Conservation (phyloP, 352 stramenopile genomes). For the Globisporangium cylindrosporum region DNA sequence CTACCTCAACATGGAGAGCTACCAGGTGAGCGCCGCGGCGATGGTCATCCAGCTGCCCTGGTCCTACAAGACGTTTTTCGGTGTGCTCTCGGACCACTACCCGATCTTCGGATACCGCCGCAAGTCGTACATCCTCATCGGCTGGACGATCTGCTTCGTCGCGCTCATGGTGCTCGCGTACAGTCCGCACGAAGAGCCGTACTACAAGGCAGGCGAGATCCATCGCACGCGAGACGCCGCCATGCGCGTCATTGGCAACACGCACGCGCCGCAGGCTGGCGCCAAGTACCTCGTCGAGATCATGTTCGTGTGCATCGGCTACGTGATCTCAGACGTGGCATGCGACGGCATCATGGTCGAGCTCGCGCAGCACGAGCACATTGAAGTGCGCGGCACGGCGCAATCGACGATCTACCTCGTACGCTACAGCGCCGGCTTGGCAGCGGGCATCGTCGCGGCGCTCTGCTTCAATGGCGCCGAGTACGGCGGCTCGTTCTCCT, state of each 20-base stretch:
- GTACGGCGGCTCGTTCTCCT: constrained; percentile 63
- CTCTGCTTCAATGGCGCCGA: constrained; percentile 60
- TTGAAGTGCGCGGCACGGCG: constrained; percentile 51
- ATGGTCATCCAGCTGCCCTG: constrained; percentile 64
- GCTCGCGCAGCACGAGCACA: constrained; percentile 63
- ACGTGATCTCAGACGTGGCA: constrained; percentile 67
- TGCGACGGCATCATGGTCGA: constrained; percentile 72
- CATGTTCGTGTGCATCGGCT: constrained; percentile 54
- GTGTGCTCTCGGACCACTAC: constrained; percentile 59
- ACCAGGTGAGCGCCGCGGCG: constrained; percentile 49
- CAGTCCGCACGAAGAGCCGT: constrained; percentile 44
- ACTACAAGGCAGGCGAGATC: constrained; percentile 54
- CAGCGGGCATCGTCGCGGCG: constrained; percentile 41
- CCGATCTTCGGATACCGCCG: constrained; percentile 61
- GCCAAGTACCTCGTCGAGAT: constrained; percentile 59
- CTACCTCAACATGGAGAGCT: constrained; percentile 77
- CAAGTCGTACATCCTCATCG: constrained; percentile 74
- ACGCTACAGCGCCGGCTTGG: constrained; percentile 46
- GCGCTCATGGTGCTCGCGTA: constrained; percentile 53
- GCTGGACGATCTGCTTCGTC: constrained; percentile 52
- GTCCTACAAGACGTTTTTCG: constrained; percentile 82
- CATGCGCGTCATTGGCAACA: constrained; percentile 43
- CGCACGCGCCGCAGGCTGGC: constrained; percentile 37
- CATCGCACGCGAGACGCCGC: constrained; percentile 45
- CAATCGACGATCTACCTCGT: constrained; percentile 73